A percentile compares a stretch with the other conserved stretches of the same genome.
Conservation (phyloP, 2,329 filamentous ascomycete species). For the Colletotrichum musae region DNA sequence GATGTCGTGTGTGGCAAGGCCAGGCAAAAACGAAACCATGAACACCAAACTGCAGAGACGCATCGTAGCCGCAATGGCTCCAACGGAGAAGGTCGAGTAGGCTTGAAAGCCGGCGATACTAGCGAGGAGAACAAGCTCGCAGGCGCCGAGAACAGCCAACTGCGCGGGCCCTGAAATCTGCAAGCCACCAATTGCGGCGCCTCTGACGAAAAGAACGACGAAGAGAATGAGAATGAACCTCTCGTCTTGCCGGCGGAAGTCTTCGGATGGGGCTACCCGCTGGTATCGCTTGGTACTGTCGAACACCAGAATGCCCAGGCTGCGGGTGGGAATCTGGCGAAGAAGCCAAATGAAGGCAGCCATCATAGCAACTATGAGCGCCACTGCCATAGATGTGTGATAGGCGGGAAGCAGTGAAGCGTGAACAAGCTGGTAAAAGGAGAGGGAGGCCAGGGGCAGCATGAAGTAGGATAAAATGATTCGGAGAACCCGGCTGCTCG, state of each 20-base stretch:
- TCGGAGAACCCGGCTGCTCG: conserved; percentile 68
- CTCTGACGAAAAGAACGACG: conserved; percentile 74
- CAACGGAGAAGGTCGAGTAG: conserved; percentile 34
- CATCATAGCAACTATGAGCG: conserved; percentile 44
- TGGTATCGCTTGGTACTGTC: conserved; percentile 77
- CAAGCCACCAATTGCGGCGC: conserved; percentile 77
- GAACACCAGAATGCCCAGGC: conserved; percentile 49
- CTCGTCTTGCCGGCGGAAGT: conserved; percentile 53
- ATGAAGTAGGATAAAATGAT: conserved; percentile 84
- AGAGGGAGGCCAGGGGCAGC: conserved; percentile 78
- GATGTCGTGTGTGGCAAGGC: conserved; percentile 71
- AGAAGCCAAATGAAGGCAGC: conserved; percentile 50
- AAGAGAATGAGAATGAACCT: conserved; percentile 74
- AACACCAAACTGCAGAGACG: conserved; percentile 64
- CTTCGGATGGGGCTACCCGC: conserved; percentile 67
- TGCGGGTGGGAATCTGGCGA: conserved; percentile 44
- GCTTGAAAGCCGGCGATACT: conserved; percentile 41
- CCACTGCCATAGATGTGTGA: conserved; percentile 51
- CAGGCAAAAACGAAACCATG: conserved; percentile 67
- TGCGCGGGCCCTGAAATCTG: conserved; percentile 72
- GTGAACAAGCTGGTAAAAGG: conserved; percentile 76
- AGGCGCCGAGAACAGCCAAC: conserved; percentile 76
- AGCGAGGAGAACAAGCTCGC: conserved; percentile 75
- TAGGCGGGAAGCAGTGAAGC: conserved; percentile 42
- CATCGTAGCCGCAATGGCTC: conserved; percentile 43